Base-by-base conservation (phyloP, 225 moss, liverwort and hornwort genomes). In the Bryoerythrophyllum caledonicum region DNA sequence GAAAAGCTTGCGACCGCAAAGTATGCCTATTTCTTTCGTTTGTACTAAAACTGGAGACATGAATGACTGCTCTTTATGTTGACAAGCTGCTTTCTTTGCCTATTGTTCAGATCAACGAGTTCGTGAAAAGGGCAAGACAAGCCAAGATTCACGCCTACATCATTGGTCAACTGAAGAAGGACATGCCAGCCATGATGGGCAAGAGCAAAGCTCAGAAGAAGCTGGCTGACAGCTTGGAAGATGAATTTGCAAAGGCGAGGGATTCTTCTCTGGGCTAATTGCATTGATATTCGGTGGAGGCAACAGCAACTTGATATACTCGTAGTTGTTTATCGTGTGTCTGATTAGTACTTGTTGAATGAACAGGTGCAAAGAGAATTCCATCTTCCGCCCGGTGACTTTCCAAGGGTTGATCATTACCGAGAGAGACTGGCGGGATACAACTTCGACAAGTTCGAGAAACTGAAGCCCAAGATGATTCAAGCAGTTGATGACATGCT, bases 401-500 rank as follows among this genome's bases (percentile, higher is more conserved):
- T 96, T 62, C 96, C 96, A 19, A 86, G 84, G 32, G 94, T 90
- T 28, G 96, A 96, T 0, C 89, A 94, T 74, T 96, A 94, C 80
- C 87, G 7, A 76, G 96, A 96, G 5, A 77, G 83, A 24, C 78
- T 96, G 28, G 86, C 75, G 20, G 96, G 96, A 1, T 96, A 96
- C 64, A 91, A 82, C 73, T 87, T 96, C 15, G 96, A 96, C 65
- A 96, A 94, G 82, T 94, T 96, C 67, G 88, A 94, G 51, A 84
- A 91, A 38, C 67, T 96, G 86, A 94, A 92, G 78, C 81, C 96
- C 15, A 94, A 91, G 79, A 90, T 90, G 91, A 56, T 96, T 52
- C 94, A 96, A 77, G 88, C 91, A 70, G 96, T 96, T 23, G 96
- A 96, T 80, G 96, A 96, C n/a, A 96, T 96, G 96, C 83, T 96